Conservation (phyloP, 108 stramenopile species). For the Nitzschia sp. region DNA sequence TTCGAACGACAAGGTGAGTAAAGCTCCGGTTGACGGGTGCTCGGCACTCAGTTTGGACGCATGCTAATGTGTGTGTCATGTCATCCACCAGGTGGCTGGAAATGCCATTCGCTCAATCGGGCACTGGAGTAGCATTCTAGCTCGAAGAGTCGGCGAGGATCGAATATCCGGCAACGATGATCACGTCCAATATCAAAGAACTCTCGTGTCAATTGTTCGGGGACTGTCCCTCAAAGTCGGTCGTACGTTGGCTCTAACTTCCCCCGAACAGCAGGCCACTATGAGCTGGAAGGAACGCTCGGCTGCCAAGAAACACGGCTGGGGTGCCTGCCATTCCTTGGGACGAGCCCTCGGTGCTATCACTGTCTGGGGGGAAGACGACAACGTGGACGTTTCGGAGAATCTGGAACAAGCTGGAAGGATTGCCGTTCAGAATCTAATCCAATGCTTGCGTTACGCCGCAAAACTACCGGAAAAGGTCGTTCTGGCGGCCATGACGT, state of each 20-base stretch:
- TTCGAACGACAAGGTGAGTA: conserved; percentile 59
- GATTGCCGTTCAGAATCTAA: not conserved
- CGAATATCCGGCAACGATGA: not conserved
- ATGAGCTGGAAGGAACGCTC: conserved; percentile 77
- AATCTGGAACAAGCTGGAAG: not conserved
- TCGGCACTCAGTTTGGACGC: not conserved
- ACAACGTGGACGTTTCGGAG: too few species aligned
- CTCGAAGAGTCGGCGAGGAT: conserved; percentile 2
- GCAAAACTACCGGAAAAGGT: conserved; percentile 30
- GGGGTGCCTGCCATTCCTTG: conserved; percentile 69
- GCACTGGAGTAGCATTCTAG: conserved; percentile 51
- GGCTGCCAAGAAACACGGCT: conserved; percentile 69
- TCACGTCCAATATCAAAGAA: conserved; percentile 6
- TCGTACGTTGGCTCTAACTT: conserved; percentile 43
- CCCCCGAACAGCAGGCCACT: conserved; percentile 30
- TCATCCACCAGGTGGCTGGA: conserved; percentile 39
- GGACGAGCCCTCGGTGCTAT: conserved; percentile 25
- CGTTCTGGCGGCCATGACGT: conserved; percentile 29
- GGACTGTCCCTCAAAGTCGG: conserved; percentile 42
- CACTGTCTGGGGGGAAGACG: not conserved
- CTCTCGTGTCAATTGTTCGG: conserved; percentile 26
- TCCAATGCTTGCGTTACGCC: conserved; percentile 13
- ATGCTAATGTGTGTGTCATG: not conserved
- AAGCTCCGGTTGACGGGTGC: too few species aligned
- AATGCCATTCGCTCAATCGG: conserved; percentile 74